Evolutionary conservation across 176 grass and related monocot genomes (phyloP), one percentile per base, ranked within the genome.

Genomic region (Oropetium thomaeum): DNA sequence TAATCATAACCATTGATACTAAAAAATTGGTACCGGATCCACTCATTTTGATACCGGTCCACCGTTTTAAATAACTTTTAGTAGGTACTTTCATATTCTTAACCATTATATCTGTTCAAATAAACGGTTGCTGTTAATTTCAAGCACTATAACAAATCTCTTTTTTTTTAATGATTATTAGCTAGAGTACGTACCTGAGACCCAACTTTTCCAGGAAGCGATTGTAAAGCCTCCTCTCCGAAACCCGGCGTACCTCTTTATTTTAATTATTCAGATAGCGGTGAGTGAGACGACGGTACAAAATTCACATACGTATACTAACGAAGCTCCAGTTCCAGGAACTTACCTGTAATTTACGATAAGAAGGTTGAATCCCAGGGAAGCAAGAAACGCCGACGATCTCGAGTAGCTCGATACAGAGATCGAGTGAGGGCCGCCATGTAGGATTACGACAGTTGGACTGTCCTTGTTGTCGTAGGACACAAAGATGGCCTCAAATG

Each of bases 221-320:
- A 94, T 64, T 98, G 95, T 75, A 98, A 89, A 65, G 95, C 95
- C 79, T 98, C 95, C 76, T 98, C 89, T 44, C 91, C 91, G 38
- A 92, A 94, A 48, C 90, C 91, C 9, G 70, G 77, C 8, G 95
- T 89, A 49, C 95, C 91, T 76, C 95, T 90, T 62, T 82, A 59
- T 67, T 54, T 23, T 76, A 91, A 88, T 62, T 82, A 59, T 67
- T 54, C 19, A 74, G 6, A 74, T 8, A 38, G 31, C 35, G 38
- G 41, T 67, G 2, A 83, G 26, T 73, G n/a, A 33, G n/a, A n/a
- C n/a, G n/a, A n/a, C n/a, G n/a, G 52, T 58, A 12, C 32, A 73
- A 37, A 52, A 27, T 34, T 26, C 27, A 3, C 10, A 84, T 57
- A 14, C 6, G 33, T 13, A 30, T 63, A 8, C 26, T 73, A 59